Conservation (phyloP, 2,329 filamentous ascomycete genomes). For the Talaromyces sp. region DNA sequence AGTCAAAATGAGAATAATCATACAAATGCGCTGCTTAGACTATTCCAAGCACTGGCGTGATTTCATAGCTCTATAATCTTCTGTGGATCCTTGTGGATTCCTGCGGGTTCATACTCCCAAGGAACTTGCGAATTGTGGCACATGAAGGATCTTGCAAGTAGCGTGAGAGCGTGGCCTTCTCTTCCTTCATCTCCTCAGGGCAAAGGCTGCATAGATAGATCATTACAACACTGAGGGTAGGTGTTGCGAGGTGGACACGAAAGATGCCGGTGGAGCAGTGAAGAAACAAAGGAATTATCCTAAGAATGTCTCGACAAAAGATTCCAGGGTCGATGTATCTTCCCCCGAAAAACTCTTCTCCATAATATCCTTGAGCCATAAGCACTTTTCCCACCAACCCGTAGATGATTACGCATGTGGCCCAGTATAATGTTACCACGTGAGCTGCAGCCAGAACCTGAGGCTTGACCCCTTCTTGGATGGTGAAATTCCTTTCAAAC, state of each 20-base stretch:
- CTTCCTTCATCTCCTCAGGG: background rate
- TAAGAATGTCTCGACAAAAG: background rate
- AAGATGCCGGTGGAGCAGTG: background rate
- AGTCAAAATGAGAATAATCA: no score
- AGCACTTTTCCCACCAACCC: background rate
- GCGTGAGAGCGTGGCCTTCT: background rate
- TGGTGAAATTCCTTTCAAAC: background rate
- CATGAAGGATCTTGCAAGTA: slow-evolving; percentile 1
- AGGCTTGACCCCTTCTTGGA: background rate
- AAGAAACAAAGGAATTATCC: background rate
- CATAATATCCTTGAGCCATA: background rate
- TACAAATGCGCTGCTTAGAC: background rate
- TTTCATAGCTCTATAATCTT: background rate
- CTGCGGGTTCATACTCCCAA: background rate
- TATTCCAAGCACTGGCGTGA: background rate
- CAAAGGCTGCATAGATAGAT: background rate
- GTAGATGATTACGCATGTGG: background rate
- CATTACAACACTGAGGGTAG: background rate
- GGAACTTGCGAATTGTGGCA: background rate
- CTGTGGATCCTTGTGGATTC: background rate
- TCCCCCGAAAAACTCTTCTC: background rate
- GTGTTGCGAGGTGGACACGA: background rate
- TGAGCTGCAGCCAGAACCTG: background rate
- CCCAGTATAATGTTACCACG: background rate
- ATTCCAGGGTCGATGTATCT: background rate